phyloP scores from a whole-genome alignment of 495 filamentous ascomycete genomes.

The Penicillium nucicola region DNA sequence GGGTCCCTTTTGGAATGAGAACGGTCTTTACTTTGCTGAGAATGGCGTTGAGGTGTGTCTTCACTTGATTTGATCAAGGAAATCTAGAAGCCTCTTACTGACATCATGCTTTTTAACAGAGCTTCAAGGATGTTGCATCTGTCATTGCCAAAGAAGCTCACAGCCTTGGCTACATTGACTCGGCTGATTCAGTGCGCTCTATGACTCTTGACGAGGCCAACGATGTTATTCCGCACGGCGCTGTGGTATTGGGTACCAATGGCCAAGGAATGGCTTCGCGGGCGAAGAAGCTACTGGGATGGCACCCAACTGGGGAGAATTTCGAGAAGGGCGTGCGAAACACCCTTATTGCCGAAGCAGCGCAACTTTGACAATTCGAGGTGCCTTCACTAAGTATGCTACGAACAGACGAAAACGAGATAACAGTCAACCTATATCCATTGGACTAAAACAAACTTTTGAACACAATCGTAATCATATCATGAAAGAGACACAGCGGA shows the following conservation, averaged over 20 bases:
- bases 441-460: conserved; percentile 8
- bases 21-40: conserved; percentile 2
- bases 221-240: background rate
- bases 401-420: background rate
- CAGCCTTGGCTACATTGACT: conserved; percentile 1
- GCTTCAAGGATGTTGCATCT: conserved; percentile 1
- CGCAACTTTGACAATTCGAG: background rate
- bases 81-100: no score
- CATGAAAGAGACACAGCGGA: conserved; percentile 1
- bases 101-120: background rate
- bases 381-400: no score
- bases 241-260: background rate
- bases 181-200: background rate
- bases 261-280: conserved; percentile 1
- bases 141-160: conserved; percentile 4
- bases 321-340: background rate
- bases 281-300: background rate
- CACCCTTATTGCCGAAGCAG: conserved; percentile 1
- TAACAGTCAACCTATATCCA: conserved; percentile 2
- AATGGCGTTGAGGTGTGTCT: background rate
- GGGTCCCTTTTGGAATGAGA: conserved; percentile 2
- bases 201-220: conserved; percentile 4
- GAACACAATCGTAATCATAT: conserved; percentile 10
- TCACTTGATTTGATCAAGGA: no score
- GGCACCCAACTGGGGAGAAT: background rate